phyloP scores from a whole-genome alignment of 331 rosid species.

The Quercus phellos region DNA sequence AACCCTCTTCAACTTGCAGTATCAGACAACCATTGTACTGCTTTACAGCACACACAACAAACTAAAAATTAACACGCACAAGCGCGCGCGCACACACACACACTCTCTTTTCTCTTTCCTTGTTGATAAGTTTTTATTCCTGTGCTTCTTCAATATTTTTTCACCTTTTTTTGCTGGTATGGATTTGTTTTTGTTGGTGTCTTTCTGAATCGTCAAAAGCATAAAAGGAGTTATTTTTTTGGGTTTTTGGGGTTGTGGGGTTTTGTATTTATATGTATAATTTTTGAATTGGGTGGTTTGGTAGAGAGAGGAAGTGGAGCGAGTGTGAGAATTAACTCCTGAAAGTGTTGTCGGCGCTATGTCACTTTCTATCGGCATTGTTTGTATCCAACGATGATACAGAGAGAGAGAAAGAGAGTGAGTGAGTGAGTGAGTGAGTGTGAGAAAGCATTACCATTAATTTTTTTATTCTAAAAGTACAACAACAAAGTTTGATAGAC shows the following conservation, averaged over 20 bases:
- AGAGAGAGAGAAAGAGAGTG: not conserved
- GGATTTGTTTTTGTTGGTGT: conserved; percentile 21
- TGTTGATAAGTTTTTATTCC: not conserved
- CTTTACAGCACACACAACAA: conserved; percentile 81
- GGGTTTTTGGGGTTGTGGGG: not conserved
- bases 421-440: not conserved
- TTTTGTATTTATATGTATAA: conserved; percentile 22
- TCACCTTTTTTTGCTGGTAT: conserved; percentile 16
- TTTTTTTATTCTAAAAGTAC: conserved; percentile 41
- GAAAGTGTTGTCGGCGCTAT: conserved; percentile 82
- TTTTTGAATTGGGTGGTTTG: conserved; percentile 54
- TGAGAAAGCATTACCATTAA: conserved; percentile 23
- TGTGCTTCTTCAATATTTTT: conserved; percentile 5
- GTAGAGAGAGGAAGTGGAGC: conserved; percentile 26
- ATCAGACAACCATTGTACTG: conserved; percentile 66
- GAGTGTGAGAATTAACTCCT: conserved; percentile 34
- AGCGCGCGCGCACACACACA: not conserved
- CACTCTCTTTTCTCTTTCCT: not conserved
- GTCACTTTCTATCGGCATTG: conserved; percentile 96
- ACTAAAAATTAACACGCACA: not conserved
- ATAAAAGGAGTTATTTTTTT: not conserved
- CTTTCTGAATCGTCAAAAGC: conserved; percentile 26
- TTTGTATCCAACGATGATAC: conserved; percentile 58
- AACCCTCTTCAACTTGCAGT: conserved; percentile 58
- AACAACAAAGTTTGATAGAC: conserved; percentile 22